phyloP scores from a whole-genome alignment of 2,329 filamentous ascomycete species.

The Harringtonia lauricola region DNA sequence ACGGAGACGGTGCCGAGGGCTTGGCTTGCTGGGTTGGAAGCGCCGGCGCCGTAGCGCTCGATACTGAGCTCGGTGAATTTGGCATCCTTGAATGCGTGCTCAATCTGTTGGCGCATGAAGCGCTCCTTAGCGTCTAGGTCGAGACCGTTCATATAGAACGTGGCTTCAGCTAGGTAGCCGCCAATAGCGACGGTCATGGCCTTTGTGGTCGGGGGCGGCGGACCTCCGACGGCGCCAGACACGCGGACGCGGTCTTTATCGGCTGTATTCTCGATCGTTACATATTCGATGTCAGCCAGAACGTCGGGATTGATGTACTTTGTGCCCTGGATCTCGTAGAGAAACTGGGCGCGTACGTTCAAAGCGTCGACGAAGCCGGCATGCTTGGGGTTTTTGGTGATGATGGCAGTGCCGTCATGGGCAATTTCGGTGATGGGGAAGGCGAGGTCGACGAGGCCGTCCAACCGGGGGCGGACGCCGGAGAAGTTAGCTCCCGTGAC shows the following conservation, averaged over 20 bases:
- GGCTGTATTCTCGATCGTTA: slow-evolving; percentile 24
- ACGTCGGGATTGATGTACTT: slow-evolving; percentile 38
- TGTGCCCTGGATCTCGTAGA: slow-evolving; percentile 16
- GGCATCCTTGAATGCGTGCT: slow-evolving; percentile 14
- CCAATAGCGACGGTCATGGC: slow-evolving; percentile 7
- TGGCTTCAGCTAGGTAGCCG: slow-evolving; percentile 18
- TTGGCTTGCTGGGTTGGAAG: slow-evolving; percentile 19
- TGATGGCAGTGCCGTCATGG: slow-evolving; percentile 19
- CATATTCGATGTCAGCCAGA: slow-evolving; percentile 25
- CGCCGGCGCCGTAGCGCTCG: slow-evolving; percentile 17
- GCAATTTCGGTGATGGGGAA: slow-evolving; percentile 28
- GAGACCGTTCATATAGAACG: slow-evolving; percentile 16
- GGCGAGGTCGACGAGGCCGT: slow-evolving; percentile 20
- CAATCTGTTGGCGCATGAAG: slow-evolving; percentile 18
- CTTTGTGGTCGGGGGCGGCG: slow-evolving; percentile 39
- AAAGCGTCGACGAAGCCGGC: slow-evolving; percentile 1
- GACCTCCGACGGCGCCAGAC: slow-evolving; percentile 26
- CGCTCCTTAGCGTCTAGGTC: slow-evolving; percentile 14
- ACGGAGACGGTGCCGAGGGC: slow-evolving; percentile 27
- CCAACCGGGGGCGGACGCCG: slow-evolving; percentile 29
- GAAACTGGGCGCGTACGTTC: slow-evolving; percentile 5
- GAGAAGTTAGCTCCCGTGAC: slow-evolving; percentile 44
- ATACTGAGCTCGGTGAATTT: slow-evolving; percentile 19
- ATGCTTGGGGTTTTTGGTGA: slow-evolving; percentile 21
- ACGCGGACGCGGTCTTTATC: slow-evolving; percentile 24